Percentiles rank a stretch among this genome's conserved stretches.
Conservation (phyloP, 768 basidiomycete species). For the Boletus subcaerulescens region DNA sequence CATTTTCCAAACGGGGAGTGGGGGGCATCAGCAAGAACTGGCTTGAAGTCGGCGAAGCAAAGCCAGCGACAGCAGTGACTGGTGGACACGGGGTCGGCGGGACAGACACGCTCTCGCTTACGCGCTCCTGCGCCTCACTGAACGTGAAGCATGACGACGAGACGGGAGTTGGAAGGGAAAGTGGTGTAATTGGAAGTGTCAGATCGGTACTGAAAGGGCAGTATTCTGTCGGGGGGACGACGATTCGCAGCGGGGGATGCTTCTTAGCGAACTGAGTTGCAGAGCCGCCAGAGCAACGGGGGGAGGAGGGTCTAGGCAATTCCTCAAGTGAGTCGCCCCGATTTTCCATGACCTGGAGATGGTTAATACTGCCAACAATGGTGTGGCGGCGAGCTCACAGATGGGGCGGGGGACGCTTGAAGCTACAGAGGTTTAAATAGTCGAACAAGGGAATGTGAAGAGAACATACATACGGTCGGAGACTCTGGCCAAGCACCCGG, state of each 20-base stretch:
- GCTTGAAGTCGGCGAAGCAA: constrained; percentile 29
- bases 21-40: constrained; percentile 28
- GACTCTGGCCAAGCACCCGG: constrained; percentile 26
- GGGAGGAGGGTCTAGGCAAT: background rate
- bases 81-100: constrained; percentile 9
- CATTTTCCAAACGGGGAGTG: constrained; percentile 15
- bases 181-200: constrained; percentile 28
- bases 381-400: constrained; percentile 4
- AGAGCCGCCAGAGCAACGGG: constrained; percentile 4
- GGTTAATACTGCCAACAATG: background rate
- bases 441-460: background rate
- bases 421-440: background rate
- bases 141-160: constrained; percentile 29
- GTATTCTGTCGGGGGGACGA: constrained; percentile 33
- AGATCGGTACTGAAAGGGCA: constrained; percentile 33
- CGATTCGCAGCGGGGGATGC: constrained; percentile 26
- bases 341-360: constrained; percentile 17
- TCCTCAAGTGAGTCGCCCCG: constrained; percentile 17
- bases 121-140: constrained; percentile 13
- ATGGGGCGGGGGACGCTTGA: background rate
- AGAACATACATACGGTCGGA: constrained; percentile 12
- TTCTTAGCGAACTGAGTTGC: constrained; percentile 15
- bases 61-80: constrained; percentile 7
- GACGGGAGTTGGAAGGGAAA: constrained; percentile 24
- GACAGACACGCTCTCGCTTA: constrained; percentile 3